phyloP scores from a whole-genome alignment of 495 filamentous ascomycete species.

The Margaritispora aquatica region DNA sequence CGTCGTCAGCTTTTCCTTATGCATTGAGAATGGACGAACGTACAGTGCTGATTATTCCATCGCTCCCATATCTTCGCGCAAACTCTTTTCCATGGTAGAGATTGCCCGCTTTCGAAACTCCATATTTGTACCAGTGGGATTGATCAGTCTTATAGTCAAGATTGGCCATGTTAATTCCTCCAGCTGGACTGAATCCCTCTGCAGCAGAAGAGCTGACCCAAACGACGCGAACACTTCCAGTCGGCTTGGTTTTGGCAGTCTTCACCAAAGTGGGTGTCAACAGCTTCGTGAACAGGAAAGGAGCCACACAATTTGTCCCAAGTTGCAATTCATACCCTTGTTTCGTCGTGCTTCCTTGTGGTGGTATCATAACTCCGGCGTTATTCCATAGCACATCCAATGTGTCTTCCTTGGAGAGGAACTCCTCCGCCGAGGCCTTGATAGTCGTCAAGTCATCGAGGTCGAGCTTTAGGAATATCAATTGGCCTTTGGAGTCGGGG shows the following conservation, averaged over 20 bases:
- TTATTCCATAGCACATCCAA: slow-evolving; percentile 62
- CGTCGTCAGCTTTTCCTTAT: not conserved
- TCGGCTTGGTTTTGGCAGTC: slow-evolving; percentile 29
- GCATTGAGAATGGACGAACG: not conserved
- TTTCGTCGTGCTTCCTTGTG: slow-evolving; percentile 27
- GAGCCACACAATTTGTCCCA: slow-evolving; percentile 36
- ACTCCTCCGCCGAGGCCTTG: slow-evolving; percentile 25
- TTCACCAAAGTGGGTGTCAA: slow-evolving; percentile 32
- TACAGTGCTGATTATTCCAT: slow-evolving; percentile 29
- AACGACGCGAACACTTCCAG: slow-evolving; percentile 35
- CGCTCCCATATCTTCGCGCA: slow-evolving; percentile 22
- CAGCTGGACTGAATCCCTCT: slow-evolving; percentile 24
- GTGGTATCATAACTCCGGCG: slow-evolving; percentile 59
- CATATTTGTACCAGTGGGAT: slow-evolving; percentile 26
- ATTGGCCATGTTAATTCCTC: slow-evolving; percentile 29
- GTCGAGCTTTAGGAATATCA: slow-evolving; percentile 39
- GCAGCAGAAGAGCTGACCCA: slow-evolving; percentile 33
- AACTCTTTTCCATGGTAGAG: slow-evolving; percentile 30
- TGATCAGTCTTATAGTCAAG: slow-evolving; percentile 24
- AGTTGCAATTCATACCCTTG: slow-evolving; percentile 34
- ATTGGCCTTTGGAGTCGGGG: slow-evolving; percentile 23
- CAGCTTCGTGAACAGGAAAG: slow-evolving; percentile 38
- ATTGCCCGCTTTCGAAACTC: slow-evolving; percentile 35
- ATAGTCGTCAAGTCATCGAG: slow-evolving; percentile 33
- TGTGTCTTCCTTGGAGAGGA: slow-evolving; percentile 35